Evolutionary conservation across 1,284 basidiomycete genomes (phyloP).

Genomic region (Veloboletus limbatus): DNA sequence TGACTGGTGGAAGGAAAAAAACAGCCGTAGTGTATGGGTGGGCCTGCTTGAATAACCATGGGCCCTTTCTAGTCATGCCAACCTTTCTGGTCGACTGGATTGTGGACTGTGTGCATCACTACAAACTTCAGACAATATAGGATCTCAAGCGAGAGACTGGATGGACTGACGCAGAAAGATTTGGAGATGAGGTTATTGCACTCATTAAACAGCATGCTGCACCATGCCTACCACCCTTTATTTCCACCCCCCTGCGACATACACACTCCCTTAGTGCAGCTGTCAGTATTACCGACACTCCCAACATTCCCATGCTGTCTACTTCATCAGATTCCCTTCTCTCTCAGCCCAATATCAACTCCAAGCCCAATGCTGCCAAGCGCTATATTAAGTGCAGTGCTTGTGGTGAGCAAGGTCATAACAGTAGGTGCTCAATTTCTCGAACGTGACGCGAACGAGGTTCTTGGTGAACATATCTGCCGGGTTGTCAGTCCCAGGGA

Average conservation of each 20-base stretch:
- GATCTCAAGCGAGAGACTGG: conserved; percentile 9
- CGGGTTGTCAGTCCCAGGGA: too few relatives aligned
- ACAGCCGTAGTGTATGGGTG: background rate
- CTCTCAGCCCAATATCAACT: background rate
- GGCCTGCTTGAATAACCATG: conserved; percentile 6
- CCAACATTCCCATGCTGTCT: background rate
- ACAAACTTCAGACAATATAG: conserved; percentile 10
- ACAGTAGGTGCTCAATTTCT: background rate
- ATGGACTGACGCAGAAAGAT: conserved; percentile 4
- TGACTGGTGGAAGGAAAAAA: conserved; percentile 4
- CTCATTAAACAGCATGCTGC: background rate
- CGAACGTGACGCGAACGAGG: too few relatives aligned
- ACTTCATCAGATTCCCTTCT: background rate
- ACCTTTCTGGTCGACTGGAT: conserved; percentile 19
- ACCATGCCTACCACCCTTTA: background rate
- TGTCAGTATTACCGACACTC: too few relatives aligned
- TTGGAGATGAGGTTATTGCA: conserved; percentile 6
- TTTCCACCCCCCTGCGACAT: background rate
- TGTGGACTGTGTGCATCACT: conserved; percentile 18
- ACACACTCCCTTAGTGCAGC: too few relatives aligned
- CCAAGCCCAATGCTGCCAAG: background rate
- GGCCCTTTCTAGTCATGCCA: conserved; percentile 20
- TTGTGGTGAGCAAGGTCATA: background rate
- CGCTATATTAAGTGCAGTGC: background rate
- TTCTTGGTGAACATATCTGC: too few relatives aligned